These are phyloP conservation scores for Mrakia blollopis DNA, from an alignment of 768 basidiomycete species.

Conservation along the genomic window DNA sequence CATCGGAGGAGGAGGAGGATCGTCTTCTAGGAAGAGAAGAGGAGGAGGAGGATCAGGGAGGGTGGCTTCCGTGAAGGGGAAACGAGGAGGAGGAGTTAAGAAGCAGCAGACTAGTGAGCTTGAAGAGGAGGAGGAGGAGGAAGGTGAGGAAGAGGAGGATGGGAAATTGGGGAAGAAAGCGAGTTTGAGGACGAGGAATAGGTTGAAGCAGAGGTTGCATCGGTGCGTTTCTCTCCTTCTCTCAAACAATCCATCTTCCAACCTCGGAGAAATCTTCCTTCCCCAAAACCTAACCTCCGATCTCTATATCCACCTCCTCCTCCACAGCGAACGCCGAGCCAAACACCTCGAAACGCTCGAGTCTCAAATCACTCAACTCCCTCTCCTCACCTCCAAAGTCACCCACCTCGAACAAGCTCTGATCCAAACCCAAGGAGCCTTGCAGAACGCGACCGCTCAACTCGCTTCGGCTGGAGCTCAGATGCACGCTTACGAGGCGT, in stretches of 20 bases:
- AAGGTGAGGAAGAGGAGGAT: background rate
- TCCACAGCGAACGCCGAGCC: conserved; percentile 7
- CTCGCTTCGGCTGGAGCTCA: background rate
- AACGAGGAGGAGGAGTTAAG: background rate
- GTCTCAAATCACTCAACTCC: background rate
- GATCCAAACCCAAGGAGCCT: background rate
- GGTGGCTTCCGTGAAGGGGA: background rate
- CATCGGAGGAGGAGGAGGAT: background rate
- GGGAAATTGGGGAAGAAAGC: background rate
- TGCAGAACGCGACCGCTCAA: background rate
- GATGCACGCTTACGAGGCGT: conserved; percentile 11
- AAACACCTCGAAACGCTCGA: conserved; percentile 17
- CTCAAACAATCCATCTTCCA: no score
- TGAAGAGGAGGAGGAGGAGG: background rate
- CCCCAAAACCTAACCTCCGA: background rate
- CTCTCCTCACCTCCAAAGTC: background rate
- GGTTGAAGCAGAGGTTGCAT: background rate
- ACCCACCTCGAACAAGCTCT: background rate
- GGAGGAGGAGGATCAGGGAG: background rate
- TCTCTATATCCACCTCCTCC: background rate
- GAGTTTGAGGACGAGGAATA: conserved; percentile 15
- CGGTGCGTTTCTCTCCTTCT: background rate
- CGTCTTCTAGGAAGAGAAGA: background rate
- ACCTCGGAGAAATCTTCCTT: no score
- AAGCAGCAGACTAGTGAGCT: background rate